A percentile compares a stretch with the other conserved stretches of the same genome.
phyloP scores from a whole-genome alignment of 2,329 filamentous ascomycete genomes.

The Colletotrichum gloeosporioides region DNA sequence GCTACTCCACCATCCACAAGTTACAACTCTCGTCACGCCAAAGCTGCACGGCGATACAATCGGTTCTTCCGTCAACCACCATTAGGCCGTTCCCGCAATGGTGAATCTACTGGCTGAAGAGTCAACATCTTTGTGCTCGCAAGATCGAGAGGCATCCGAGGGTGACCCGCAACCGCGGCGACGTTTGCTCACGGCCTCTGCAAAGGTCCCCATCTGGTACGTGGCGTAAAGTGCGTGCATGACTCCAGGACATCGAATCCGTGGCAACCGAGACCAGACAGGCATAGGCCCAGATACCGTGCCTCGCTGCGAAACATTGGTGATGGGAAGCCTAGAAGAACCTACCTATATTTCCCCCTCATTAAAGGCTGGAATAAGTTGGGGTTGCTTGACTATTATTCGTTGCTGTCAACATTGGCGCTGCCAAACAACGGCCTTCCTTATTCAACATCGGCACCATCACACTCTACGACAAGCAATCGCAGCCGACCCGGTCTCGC shows the following conservation, averaged over 20 bases:
- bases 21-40: background rate
- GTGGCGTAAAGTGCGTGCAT: constrained; percentile 22
- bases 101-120: background rate
- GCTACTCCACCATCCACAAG: background rate
- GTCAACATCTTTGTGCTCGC: background rate
- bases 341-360: constrained; percentile 11
- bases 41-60: background rate
- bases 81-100: background rate
- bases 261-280: constrained; percentile 19
- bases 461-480: background rate
- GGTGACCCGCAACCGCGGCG: constrained; percentile 1
- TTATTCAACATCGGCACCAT: background rate
- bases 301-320: constrained; percentile 16
- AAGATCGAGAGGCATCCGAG: background rate
- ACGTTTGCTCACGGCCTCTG: background rate
- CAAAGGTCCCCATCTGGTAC: background rate
- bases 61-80: background rate
- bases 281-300: constrained; percentile 14
- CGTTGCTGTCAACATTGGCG: background rate
- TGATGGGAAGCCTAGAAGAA: constrained; percentile 14
- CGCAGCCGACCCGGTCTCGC: background rate
- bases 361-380: background rate
- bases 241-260: constrained; percentile 13
- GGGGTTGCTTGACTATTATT: background rate
- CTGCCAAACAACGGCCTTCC: background rate